Base-by-base conservation (phyloP, 768 basidiomycete species). In the Scleroderma citrinum region DNA sequence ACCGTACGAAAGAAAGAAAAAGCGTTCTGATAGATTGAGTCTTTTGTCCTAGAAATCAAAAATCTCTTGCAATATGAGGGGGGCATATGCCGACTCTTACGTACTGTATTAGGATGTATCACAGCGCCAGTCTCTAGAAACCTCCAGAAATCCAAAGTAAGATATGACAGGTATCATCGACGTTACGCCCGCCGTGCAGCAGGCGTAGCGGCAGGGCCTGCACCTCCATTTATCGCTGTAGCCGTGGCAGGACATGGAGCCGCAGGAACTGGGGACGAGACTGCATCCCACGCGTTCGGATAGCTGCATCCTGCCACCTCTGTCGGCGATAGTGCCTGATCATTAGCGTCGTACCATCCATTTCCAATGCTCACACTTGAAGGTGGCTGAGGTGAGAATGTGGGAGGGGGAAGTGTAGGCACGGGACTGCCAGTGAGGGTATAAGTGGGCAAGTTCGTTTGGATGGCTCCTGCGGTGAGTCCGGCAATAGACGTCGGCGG, bases 251-350 rank as follows among this genome's bases (percentile, higher is more conserved):
- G 57, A 56, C 80, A 80, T 20, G 71, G 61, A 20, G 74, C 65
- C 29, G 73, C 63, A 24, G 78, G 78, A 51, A 83, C 61, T 37
- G 74, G 40, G 16, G 70, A 75, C 48, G 67, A 68, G 19, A 76
- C 75, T 19, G 81, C 82, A 55, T 78, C 69, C 80, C 83, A 88
- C 41, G 80, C 71, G 56, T 80, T 66, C 17, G 81, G 83, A 59
- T 87, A 87, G 42, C 62, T 67, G 57, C 87, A 88, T 7, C 83
- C 85, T 43, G 72, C 65, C 40, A 87, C 72, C 21, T 77, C 71
- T 16, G 79, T 80, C 59, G 75, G 80, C 21, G 80, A 82, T 23
- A 68, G 62, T 11, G 62, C 69, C 4, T 74, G 80, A 56, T 85
- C 81, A 32, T 64, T 56, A 7, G 68, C 23, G 54, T 83, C 71